Base-by-base conservation (phyloP, 345 rosid species). In the Sisymbrium altissimum region DNA sequence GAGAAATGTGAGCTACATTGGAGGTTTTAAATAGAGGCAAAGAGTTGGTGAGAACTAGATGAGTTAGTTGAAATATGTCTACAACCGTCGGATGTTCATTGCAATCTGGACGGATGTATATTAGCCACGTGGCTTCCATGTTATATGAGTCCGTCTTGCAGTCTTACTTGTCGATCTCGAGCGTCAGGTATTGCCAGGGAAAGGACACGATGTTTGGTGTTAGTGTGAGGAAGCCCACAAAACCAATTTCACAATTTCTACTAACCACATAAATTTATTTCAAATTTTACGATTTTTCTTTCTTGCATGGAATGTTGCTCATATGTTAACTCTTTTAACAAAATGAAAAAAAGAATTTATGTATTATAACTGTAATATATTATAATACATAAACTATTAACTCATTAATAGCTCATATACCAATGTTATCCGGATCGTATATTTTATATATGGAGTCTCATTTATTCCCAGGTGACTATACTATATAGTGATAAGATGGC, bases 31-130 rank as follows among this genome's bases (percentile, higher is more conserved):
- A 75, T 75, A 60, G 74, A 66, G 23, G 32, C 3, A 33, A 61
- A 40, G 74, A 52, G 79, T 75, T 32, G 79, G 74, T 75, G 69
- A 40, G 74, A 60, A 36, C 14, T 15, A 59, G 62, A 30, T n/a
- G 49, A 52, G 79, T 60, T 68, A 60, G 74, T 68, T 75, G 79
- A 62, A 41, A 75, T 68, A 56, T 41, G 64, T 61, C 32, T 52
- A 50, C 40, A 45, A 7, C 79, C 79, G 74, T 75, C 57, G 33
- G 79, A 75, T 75, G 38, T 32, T 2, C 18, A 15, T 23, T 52
- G 56, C 48, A 41, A 68, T 41, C 48, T 68, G 64, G 77, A 69
- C 74, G 69, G 73, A 13, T 44, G 30, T 6, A 0, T 32, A 35
- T 32, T 3, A 2, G 21, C 63, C 79, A 75, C 74, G 64, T 75